These are phyloP conservation scores for Quercus berberidifolia DNA, from an alignment of 306 rosid genomes.

Conservation along the genomic window DNA sequence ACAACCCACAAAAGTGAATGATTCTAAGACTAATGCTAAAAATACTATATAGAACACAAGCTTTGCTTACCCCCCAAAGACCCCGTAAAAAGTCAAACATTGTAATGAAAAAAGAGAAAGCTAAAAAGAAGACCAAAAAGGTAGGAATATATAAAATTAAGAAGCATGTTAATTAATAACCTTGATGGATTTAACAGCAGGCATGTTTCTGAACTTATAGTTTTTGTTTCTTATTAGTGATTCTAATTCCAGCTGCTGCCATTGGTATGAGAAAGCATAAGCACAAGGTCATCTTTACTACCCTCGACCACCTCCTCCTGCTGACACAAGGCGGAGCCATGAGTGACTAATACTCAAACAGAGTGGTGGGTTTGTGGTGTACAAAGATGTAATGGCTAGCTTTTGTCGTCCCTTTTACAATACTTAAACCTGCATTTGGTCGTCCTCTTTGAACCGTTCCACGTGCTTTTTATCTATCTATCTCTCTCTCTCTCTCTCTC, in stretches of 20 bases:
- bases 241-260: neutral
- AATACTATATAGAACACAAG: no score
- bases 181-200: constrained; percentile 55
- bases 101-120: constrained; percentile 9
- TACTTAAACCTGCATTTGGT: no score
- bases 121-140: neutral
- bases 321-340: constrained; percentile 30
- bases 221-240: constrained; percentile 24
- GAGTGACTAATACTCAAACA: constrained; percentile 12
- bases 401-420: no score
- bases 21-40: no score
- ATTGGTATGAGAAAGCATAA: constrained; percentile 24
- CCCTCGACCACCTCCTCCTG: neutral
- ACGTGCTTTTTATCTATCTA: no score
- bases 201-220: constrained; percentile 41
- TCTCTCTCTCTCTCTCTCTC: no score
- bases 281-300: neutral
- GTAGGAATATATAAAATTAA: neutral
- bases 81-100: no score
- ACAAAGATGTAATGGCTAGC: neutral
- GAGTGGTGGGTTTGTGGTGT: no score
- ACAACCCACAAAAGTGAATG: no score
- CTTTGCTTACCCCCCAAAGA: no score
- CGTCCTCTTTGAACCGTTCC: no score
- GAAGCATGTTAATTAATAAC: constrained; percentile 9